Percentiles rank a stretch among this genome's conserved stretches.
phyloP scores from a whole-genome alignment of 768 basidiomycete genomes.

The Mycena vitilis region DNA sequence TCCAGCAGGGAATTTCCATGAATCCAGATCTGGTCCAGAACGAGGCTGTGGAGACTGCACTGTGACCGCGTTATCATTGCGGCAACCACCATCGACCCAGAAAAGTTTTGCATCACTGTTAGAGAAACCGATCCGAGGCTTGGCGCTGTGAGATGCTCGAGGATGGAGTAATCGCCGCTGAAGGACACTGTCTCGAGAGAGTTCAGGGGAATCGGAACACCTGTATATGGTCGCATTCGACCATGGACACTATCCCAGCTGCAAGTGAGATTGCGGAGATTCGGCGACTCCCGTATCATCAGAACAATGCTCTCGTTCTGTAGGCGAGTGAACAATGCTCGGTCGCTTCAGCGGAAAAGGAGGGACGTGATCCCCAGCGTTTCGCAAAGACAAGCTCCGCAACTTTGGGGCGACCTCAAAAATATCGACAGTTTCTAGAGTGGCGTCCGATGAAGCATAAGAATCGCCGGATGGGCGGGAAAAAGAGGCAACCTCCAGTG shows the following conservation, averaged over 20 bases:
- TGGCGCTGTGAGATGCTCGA: neutral
- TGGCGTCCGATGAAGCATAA: neutral
- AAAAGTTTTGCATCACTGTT: neutral
- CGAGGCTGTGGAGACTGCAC: neutral
- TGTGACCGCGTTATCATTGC: neutral
- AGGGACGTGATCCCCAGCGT: neutral
- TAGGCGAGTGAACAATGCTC: neutral
- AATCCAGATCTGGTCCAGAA: neutral
- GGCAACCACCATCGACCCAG: neutral
- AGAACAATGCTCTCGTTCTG: neutral
- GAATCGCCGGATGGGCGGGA: neutral
- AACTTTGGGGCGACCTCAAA: conserved; percentile 2
- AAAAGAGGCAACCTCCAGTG: neutral
- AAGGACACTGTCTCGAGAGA: neutral
- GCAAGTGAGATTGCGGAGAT: neutral
- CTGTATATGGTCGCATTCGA: neutral
- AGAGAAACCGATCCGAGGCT: neutral
- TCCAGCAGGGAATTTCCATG: neutral
- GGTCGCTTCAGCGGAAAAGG: neutral
- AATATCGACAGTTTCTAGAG: neutral
- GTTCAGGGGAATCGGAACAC: neutral
- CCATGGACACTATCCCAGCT: neutral
- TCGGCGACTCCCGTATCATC: neutral
- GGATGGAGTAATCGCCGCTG: neutral
- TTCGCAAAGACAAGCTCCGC: neutral